A percentile compares a stretch with the other conserved stretches of the same genome.
Evolutionary conservation across 257 asterid genomes (phyloP).

Genomic region (Leonotis leonurus): DNA sequence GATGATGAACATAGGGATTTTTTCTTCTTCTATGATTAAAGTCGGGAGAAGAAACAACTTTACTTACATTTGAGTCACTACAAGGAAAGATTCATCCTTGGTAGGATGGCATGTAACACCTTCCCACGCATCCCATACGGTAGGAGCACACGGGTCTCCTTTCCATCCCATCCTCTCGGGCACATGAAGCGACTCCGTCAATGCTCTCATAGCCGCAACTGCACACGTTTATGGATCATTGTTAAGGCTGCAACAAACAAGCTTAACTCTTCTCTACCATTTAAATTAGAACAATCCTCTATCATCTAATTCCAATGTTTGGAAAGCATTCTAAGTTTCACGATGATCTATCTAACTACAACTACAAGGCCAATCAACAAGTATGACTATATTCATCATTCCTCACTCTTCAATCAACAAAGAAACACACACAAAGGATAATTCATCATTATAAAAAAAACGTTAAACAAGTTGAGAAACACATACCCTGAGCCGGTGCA

Average conservation of each 20-base stretch:
- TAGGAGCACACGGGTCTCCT: slow-evolving; percentile 99
- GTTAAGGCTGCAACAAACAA: background rate
- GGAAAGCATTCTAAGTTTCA: background rate
- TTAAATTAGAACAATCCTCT: background rate
- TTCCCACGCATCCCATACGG: slow-evolving; percentile 99
- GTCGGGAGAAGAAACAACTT: slow-evolving; percentile 21
- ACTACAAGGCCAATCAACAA: background rate
- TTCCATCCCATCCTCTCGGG: slow-evolving; percentile 99
- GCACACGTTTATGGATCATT: slow-evolving; percentile 22
- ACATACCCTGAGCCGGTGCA: slow-evolving; percentile 64
- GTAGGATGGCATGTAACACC: slow-evolving; percentile 78
- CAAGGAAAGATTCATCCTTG: slow-evolving; percentile 54
- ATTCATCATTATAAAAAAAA: background rate
- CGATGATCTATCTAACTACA: background rate
- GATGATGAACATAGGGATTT: too few species aligned
- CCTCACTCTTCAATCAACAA: background rate
- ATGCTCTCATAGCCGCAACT: slow-evolving; percentile 82
- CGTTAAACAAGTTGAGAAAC: background rate
- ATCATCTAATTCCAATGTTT: background rate
- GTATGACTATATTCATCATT: background rate
- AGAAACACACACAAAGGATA: background rate
- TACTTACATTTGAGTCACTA: slow-evolving; percentile 79
- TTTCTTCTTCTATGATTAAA: too few species aligned
- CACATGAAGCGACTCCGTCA: slow-evolving; percentile 85
- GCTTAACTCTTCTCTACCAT: background rate